phyloP scores from a whole-genome alignment of 192 early-diverging fungal genomes.

The Gonapodya prolifera region DNA sequence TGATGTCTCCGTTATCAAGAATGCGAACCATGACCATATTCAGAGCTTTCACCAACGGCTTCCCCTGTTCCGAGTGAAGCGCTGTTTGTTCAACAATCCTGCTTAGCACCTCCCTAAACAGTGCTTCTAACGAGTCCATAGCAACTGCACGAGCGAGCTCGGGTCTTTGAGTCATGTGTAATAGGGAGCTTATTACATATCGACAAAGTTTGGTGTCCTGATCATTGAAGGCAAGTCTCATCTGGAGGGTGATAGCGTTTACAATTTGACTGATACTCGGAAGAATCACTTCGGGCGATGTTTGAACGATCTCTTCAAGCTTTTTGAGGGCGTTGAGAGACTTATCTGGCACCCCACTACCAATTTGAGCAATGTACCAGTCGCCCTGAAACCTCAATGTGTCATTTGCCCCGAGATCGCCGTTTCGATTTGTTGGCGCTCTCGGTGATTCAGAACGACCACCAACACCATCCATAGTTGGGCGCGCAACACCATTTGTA shows the following conservation, averaged over 20 bases:
- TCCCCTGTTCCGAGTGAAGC: conserved; percentile 43
- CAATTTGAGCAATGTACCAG: conserved; percentile 35
- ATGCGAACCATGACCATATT: conserved; percentile 86
- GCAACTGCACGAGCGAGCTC: conserved; percentile 26
- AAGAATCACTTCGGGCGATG: conserved; percentile 32
- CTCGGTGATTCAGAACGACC: background rate
- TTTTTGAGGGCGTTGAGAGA: conserved; percentile 66
- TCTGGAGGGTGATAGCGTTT: conserved; percentile 56
- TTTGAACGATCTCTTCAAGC: conserved; percentile 49
- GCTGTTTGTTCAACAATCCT: conserved; percentile 62
- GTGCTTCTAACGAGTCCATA: conserved; percentile 45
- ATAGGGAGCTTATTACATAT: conserved; percentile 6
- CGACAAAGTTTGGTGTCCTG: background rate
- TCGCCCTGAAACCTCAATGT: background rate
- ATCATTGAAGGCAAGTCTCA: conserved; percentile 51
- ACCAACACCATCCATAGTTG: background rate
- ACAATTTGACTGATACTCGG: conserved; percentile 54
- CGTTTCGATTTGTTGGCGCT: conserved; percentile 10
- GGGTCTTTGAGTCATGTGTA: conserved; percentile 30
- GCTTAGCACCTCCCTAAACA: conserved; percentile 65
- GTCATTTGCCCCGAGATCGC: conserved; percentile 17
- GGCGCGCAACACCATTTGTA: background rate
- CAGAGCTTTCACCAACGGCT: conserved; percentile 51
- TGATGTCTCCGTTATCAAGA: conserved; percentile 76
- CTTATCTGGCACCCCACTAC: conserved; percentile 39